A percentile compares a stretch with the other conserved stretches of the same genome.
phyloP scores from a whole-genome alignment of 2,329 filamentous ascomycete species.

The Ophiostoma quercus region DNA sequence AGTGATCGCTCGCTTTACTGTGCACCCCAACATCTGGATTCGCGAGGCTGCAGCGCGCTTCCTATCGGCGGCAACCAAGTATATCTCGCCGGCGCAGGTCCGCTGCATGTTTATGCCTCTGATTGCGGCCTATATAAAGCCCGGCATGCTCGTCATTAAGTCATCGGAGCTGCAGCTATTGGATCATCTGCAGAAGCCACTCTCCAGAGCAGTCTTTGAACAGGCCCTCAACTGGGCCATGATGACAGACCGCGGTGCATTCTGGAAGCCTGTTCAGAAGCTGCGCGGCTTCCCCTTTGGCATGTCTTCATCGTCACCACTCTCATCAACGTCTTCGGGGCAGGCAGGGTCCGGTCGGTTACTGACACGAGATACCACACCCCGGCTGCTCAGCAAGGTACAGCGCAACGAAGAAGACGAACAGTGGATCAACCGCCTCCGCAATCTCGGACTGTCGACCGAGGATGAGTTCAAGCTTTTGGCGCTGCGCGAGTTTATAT shows the following conservation, averaged over 20 bases:
- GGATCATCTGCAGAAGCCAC: conserved; percentile 74
- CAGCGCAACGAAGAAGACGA: conserved; percentile 88
- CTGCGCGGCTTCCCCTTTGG: conserved; percentile 57
- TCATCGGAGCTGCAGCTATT: conserved; percentile 63
- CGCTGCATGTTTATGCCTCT: conserved; percentile 79
- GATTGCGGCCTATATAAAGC: conserved; percentile 74
- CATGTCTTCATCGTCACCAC: conserved; percentile 44
- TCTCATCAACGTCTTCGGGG: not conserved
- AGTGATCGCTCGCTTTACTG: conserved; percentile 74
- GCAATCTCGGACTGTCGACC: conserved; percentile 71
- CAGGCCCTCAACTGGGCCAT: conserved; percentile 80
- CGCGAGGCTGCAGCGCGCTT: conserved; percentile 63
- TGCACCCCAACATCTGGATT: conserved; percentile 95
- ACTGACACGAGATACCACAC: not conserved
- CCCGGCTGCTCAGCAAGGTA: conserved; percentile 55
- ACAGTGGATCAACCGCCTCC: conserved; percentile 79
- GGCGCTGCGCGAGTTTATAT: conserved; percentile 83
- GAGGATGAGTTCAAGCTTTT: conserved; percentile 91
- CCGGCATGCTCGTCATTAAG: conserved; percentile 49
- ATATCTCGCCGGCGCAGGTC: conserved; percentile 71
- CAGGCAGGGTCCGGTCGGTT: not conserved
- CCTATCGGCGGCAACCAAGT: conserved; percentile 57
- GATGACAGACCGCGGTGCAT: conserved; percentile 72
- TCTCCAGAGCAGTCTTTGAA: conserved; percentile 76
- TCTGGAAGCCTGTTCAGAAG: conserved; percentile 75